Percentiles rank a stretch among this genome's conserved stretches.
These are phyloP conservation scores for Phytophthora palmivora DNA, from an alignment of 352 stramenopile species.

Conservation along the genomic window DNA sequence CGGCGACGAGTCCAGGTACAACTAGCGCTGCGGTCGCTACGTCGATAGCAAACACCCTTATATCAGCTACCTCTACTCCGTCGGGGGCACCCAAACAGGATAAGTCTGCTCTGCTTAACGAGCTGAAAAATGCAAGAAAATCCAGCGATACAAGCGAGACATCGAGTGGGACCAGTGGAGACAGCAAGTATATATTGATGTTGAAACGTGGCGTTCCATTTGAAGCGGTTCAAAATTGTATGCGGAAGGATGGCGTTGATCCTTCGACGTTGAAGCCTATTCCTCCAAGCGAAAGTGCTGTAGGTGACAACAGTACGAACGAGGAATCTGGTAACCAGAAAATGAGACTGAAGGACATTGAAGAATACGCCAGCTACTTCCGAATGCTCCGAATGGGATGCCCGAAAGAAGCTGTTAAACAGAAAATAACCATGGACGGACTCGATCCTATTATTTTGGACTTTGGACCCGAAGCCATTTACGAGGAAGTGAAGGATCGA, in stretches of 20 bases:
- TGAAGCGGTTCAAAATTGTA: constrained; percentile 77
- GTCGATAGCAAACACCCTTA: constrained; percentile 18
- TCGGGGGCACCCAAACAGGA: constrained; percentile 17
- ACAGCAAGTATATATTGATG: constrained; percentile 71
- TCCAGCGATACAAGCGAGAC: constrained; percentile 10
- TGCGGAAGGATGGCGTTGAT: constrained; percentile 70
- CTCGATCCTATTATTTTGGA: constrained; percentile 75
- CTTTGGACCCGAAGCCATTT: constrained; percentile 63
- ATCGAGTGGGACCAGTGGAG: constrained; percentile 3
- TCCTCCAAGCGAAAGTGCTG: background rate
- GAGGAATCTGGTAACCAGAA: constrained; percentile 2
- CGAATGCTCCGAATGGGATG: constrained; percentile 94
- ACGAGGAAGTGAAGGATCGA: constrained; percentile 65
- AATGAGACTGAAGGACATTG: constrained; percentile 62
- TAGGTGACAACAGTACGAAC: background rate
- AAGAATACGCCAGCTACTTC: constrained; percentile 91
- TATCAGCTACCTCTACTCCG: constrained; percentile 10
- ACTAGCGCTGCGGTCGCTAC: constrained; percentile 29
- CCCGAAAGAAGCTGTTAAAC: constrained; percentile 87
- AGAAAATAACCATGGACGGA: constrained; percentile 93
- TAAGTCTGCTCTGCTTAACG: constrained; percentile 18
- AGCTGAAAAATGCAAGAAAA: constrained; percentile 21
- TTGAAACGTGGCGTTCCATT: constrained; percentile 74
- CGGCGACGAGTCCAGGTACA: constrained; percentile 56
- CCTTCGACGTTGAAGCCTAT: constrained; percentile 40